phyloP scores from a whole-genome alignment of 2,329 filamentous ascomycete species.

The Ophiocordyceps camponoti-saundersi region DNA sequence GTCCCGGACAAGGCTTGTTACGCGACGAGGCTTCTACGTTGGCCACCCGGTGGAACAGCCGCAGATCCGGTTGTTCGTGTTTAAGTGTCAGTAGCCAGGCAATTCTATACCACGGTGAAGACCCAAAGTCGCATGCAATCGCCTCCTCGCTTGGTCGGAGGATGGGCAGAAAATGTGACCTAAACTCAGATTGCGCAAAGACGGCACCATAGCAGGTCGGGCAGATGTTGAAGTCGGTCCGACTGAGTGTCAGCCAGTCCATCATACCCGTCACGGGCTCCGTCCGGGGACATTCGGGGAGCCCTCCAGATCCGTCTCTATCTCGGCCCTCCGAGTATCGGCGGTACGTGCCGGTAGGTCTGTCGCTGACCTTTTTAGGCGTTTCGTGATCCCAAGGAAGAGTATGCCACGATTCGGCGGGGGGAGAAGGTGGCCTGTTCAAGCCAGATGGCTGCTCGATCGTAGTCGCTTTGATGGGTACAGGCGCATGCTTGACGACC shows the following conservation, averaged over 20 bases:
- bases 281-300: constrained; percentile 55
- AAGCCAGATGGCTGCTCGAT: constrained; percentile 5
- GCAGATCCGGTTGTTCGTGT: constrained; percentile 46
- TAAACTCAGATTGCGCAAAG: constrained; percentile 52
- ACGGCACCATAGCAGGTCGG: constrained; percentile 60
- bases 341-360: constrained; percentile 28
- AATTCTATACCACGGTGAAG: constrained; percentile 62
- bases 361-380: constrained; percentile 16
- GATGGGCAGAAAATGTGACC: constrained; percentile 42
- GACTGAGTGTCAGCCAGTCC: constrained; percentile 68
- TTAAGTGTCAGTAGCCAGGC: constrained; percentile 70
- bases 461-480: neutral
- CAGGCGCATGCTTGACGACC: constrained; percentile 9
- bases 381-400: constrained; percentile 24
- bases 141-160: constrained; percentile 39
- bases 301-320: constrained; percentile 11
- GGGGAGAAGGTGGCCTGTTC: constrained; percentile 1
- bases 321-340: constrained; percentile 31
- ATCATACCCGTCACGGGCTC: constrained; percentile 43
- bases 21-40: constrained; percentile 32
- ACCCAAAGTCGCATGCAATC: constrained; percentile 63
- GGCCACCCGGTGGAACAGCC: constrained; percentile 52
- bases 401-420: constrained; percentile 25
- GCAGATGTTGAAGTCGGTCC: constrained; percentile 63
- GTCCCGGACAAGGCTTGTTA: constrained; percentile 39